These are phyloP conservation scores for Oenanthe sinensis DNA, from an alignment of 129 eudicot species.

Conservation along the genomic window DNA sequence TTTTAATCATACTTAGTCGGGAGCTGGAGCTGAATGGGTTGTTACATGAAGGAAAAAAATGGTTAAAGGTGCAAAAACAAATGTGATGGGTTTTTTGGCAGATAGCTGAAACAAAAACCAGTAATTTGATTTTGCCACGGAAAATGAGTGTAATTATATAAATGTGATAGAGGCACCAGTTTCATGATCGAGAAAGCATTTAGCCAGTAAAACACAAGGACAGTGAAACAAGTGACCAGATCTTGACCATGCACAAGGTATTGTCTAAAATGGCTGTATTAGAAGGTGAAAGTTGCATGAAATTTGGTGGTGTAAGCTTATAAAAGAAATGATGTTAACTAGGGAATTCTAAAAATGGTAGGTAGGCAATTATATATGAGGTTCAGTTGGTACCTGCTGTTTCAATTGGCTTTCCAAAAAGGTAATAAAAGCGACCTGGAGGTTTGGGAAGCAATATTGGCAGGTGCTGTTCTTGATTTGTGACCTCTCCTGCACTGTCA, in stretches of 20 bases:
- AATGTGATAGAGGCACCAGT: neutral
- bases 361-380: neutral
- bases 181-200: neutral
- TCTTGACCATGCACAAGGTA: neutral
- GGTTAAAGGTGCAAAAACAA: neutral
- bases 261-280: neutral
- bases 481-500: conserved; percentile 54
- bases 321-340: neutral
- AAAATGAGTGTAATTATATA: no score
- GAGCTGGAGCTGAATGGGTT: neutral
- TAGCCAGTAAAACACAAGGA: neutral
- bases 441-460: conserved; percentile 68
- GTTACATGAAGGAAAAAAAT: no score
- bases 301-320: neutral
- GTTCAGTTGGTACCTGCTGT: conserved; percentile 41
- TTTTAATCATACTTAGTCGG: no score
- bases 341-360: neutral
- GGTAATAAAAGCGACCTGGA: conserved; percentile 83
- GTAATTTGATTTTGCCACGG: neutral
- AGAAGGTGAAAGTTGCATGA: neutral
- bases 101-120: neutral
- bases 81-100: neutral
- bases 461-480: conserved; percentile 62
- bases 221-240: neutral
- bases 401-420: conserved; percentile 65